phyloP scores from a whole-genome alignment of 2,329 filamentous ascomycete species.

The Bipolaris cookei region DNA sequence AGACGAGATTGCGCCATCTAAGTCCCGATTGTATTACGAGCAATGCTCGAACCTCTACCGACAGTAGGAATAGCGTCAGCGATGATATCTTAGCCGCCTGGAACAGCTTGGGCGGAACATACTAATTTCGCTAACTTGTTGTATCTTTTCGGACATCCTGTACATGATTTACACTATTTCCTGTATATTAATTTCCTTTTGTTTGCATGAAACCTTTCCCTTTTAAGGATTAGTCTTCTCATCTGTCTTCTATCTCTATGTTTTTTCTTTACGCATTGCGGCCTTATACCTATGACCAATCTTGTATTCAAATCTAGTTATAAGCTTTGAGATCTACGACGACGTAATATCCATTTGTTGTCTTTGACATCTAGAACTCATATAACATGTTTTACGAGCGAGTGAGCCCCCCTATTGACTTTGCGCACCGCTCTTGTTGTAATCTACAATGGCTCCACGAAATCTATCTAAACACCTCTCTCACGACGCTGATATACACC shows the following conservation, averaged over 20 bases:
- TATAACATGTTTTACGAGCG: background rate
- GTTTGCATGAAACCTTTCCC: background rate
- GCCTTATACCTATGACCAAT: slow-evolving; percentile 1
- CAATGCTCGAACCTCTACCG: slow-evolving; percentile 18
- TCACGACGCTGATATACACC: background rate
- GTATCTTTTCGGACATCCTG: background rate
- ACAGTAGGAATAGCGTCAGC: slow-evolving; percentile 48
- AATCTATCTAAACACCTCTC: too few relatives aligned
- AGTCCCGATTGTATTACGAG: slow-evolving; percentile 36
- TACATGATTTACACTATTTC: background rate
- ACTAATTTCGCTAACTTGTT: slow-evolving; percentile 9
- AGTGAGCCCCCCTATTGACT: background rate
- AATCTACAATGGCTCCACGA: background rate
- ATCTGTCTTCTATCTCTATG: background rate
- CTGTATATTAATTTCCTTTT: background rate
- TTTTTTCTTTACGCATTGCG: background rate
- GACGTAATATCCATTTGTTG: too few relatives aligned
- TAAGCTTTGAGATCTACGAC: too few relatives aligned
- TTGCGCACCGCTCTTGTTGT: too few relatives aligned
- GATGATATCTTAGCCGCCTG: slow-evolving; percentile 57
- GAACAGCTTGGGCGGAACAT: slow-evolving; percentile 54
- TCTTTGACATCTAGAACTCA: background rate
- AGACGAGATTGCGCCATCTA: slow-evolving; percentile 20
- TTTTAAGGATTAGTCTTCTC: background rate
- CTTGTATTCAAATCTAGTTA: background rate